A percentile compares a stretch with the other conserved stretches of the same genome.
Conservation (phyloP, 2,329 filamentous ascomycete genomes). For the Parasarocladium wereldwijsianum region DNA sequence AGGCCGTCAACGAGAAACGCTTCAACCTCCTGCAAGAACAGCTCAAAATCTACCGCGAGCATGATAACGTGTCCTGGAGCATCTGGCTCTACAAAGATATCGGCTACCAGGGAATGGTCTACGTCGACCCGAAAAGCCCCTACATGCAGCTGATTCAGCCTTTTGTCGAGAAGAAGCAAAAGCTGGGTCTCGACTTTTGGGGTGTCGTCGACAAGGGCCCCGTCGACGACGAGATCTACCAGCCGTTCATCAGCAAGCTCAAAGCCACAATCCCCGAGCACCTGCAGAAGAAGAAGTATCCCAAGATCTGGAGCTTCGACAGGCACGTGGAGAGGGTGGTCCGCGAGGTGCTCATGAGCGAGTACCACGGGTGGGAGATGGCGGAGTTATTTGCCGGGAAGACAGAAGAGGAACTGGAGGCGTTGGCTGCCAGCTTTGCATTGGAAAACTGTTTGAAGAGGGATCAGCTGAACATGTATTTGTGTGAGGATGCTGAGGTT, state of each 20-base stretch:
- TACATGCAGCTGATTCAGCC: slow-evolving; percentile 35
- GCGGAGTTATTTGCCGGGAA: slow-evolving; percentile 38
- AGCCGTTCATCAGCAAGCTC: slow-evolving; percentile 19
- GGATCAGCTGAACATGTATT: slow-evolving; percentile 33
- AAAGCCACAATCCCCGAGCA: slow-evolving; percentile 26
- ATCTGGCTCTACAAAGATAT: slow-evolving; percentile 48
- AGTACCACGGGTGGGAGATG: slow-evolving; percentile 37
- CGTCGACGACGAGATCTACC: slow-evolving; percentile 18
- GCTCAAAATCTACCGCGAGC: slow-evolving; percentile 18
- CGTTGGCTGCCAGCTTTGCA: slow-evolving; percentile 32
- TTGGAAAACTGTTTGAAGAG: slow-evolving; percentile 38
- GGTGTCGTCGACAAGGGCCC: slow-evolving; percentile 20
- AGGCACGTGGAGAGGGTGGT: slow-evolving; percentile 30
- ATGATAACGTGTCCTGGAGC: slow-evolving; percentile 30
- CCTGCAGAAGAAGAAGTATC: slow-evolving; percentile 28
- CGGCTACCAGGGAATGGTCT: slow-evolving; percentile 40
- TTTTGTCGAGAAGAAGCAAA: slow-evolving; percentile 40
- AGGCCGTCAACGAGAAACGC: slow-evolving; percentile 23
- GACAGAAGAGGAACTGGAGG: slow-evolving; percentile 35
- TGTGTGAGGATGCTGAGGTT: slow-evolving; percentile 24
- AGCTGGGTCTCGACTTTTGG: slow-evolving; percentile 40
- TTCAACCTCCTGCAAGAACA: slow-evolving; percentile 27
- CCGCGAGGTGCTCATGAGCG: slow-evolving; percentile 25
- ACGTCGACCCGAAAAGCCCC: slow-evolving; percentile 26
- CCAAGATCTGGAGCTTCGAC: slow-evolving; percentile 33